These are phyloP conservation scores for Combretum micranthum DNA, from an alignment of 345 rosid species.

Conservation along the genomic window DNA sequence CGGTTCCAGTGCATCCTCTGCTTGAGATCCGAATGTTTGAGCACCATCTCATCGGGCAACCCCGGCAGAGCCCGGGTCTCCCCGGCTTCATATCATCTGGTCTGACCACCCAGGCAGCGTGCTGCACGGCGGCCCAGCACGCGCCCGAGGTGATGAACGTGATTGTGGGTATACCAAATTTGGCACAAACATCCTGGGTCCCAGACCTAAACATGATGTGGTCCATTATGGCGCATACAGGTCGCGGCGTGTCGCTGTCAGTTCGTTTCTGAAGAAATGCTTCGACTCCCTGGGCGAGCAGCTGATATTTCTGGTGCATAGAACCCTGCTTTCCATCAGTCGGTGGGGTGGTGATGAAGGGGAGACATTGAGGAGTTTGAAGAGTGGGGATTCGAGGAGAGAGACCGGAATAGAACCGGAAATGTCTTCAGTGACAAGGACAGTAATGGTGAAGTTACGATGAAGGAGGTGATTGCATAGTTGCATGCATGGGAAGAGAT, in stretches of 20 bases:
- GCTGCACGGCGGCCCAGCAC: constrained; percentile 38
- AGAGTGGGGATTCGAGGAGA: constrained; percentile 13
- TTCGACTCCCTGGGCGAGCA: constrained; percentile 19
- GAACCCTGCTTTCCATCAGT: background rate
- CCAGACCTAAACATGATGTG: constrained; percentile 32
- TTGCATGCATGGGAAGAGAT: constrained; percentile 26
- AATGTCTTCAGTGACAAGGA: constrained; percentile 16
- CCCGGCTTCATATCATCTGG: constrained; percentile 21
- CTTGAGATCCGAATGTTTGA: constrained; percentile 28
- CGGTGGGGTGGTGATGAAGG: background rate
- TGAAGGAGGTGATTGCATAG: constrained; percentile 25
- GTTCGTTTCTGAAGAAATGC: constrained; percentile 8
- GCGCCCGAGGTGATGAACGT: constrained; percentile 42
- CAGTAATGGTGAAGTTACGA: constrained; percentile 5
- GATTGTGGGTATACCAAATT: constrained; percentile 25
- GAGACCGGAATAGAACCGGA: constrained; percentile 20
- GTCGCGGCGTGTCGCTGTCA: constrained; percentile 6
- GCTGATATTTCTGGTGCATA: background rate
- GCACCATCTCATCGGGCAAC: constrained; percentile 32
- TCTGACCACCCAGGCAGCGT: constrained; percentile 30
- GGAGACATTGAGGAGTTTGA: constrained; percentile 7
- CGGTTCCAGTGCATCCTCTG: constrained; percentile 15
- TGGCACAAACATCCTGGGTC: constrained; percentile 18
- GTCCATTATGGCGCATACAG: constrained; percentile 35
- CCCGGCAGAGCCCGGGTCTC: constrained; percentile 31